Conservation (phyloP, 163 green algal genomes). For the Chloromonas sp. region DNA sequence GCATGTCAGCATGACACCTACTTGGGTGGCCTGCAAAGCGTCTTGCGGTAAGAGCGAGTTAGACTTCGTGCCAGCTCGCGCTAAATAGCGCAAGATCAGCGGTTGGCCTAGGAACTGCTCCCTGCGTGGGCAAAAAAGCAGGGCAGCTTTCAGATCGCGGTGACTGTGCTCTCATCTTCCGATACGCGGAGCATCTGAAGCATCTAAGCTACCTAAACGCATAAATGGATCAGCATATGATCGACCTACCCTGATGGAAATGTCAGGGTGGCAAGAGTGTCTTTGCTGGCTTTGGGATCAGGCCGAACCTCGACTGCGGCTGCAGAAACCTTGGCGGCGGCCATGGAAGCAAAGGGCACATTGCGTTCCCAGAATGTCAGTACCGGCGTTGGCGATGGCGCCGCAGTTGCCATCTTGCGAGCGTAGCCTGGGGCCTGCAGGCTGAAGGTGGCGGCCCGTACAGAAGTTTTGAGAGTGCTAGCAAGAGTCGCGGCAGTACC, state of each 20-base stretch:
- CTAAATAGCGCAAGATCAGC: constrained; percentile 64
- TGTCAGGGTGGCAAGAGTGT: constrained; percentile 42
- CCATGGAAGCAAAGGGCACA: constrained; percentile 56
- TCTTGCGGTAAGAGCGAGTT: constrained; percentile 49
- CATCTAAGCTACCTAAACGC: not conserved
- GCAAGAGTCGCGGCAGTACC: no score
- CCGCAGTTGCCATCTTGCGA: no score
- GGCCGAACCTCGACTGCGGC: constrained; percentile 41
- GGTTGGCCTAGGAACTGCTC: constrained; percentile 48
- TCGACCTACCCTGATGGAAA: constrained; percentile 45
- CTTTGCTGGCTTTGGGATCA: constrained; percentile 60
- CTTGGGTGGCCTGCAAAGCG: constrained; percentile 58
- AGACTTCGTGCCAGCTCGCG: constrained; percentile 21
- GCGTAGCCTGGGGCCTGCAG: no score
- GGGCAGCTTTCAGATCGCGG: no score
- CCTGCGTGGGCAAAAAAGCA: constrained; percentile 24
- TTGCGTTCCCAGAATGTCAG: constrained; percentile 55
- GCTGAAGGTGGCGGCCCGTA: no score
- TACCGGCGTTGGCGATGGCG: not conserved
- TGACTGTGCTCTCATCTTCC: no score
- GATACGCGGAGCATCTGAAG: not conserved
- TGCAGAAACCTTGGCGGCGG: constrained; percentile 36
- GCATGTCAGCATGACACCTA: constrained; percentile 2
- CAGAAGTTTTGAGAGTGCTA: no score
- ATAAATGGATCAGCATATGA: not conserved